Evolutionary conservation across 371 early-diverging fungal genomes (phyloP), one percentile per base, ranked within the genome.

Genomic region (Amoeboaphelidium occidentale): DNA sequence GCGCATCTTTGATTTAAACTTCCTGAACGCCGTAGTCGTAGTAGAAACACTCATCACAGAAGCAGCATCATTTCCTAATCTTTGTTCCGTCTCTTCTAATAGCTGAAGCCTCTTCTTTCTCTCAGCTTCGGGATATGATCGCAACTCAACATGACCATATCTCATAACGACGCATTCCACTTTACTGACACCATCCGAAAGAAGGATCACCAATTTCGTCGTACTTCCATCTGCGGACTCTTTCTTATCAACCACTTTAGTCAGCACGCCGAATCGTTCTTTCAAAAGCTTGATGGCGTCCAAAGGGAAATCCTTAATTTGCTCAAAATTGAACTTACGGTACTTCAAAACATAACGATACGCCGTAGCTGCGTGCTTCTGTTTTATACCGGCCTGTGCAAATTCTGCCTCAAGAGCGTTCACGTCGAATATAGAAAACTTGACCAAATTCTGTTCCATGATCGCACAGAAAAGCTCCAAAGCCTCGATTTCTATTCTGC

Each of bases 141-240:
- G 3, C 20, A 52, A 2, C 3, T 24, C 23, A 44, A 50, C 24
- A 3, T 23, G 10, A 12, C 22, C 41, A 42, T 55, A 56, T 12
- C 61, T 53, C 65, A 68, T 68, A 46, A 68, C 60, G 1, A 68
- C 68, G n/a, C 55, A 47, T 52, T 68, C 68, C 22, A 68, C 57
- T 42, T 55, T 41, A 51, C 62, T 64, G n/a, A n/a, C n/a, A 1
- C 67, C 67, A 48, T 67, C 67, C 52, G 65, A 67, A 47, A 67
- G 53, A 52, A 63, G 61, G 1, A 69, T 51, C 22, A 69, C 55
- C 45, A 69, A 53, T 50, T 69, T 69, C 10, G 67, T 64, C 12
- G 70, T 66, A 22, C 60, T 56, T n/a, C 58, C 58, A 51, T 69
- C 70, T 45, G 55, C 53, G 2, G 63, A 58, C 47, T 65, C 63